Conservation (phyloP, 2,329 filamentous ascomycete genomes). For the Aspergillus neotritici region DNA sequence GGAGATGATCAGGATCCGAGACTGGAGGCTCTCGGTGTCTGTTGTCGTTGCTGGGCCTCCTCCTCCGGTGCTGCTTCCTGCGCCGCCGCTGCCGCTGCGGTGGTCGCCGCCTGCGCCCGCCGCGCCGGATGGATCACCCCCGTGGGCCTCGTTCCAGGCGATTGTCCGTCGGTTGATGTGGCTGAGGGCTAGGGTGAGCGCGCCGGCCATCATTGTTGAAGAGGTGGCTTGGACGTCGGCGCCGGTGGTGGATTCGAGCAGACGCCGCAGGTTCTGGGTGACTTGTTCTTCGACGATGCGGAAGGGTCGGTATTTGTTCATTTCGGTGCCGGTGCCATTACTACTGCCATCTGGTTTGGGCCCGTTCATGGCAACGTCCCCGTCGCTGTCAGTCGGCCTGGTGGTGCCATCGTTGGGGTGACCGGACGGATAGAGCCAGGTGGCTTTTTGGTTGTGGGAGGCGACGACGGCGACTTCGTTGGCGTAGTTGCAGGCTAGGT, state of each 20-base stretch:
- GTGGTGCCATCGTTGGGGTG: conserved; percentile 9
- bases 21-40: conserved; percentile 52
- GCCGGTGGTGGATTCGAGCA: conserved; percentile 64
- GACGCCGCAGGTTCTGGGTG: conserved; percentile 63
- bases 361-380: conserved; percentile 56
- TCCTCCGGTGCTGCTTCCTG: conserved; percentile 25
- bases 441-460: conserved; percentile 76
- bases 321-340: conserved; percentile 37
- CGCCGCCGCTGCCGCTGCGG: conserved; percentile 25
- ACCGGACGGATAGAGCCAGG: conserved; percentile 75
- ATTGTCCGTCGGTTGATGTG: conserved; percentile 82
- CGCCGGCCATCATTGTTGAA: conserved; percentile 84
- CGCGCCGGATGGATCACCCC: conserved; percentile 37
- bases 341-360: conserved; percentile 23
- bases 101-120: conserved; percentile 31
- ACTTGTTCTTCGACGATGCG: conserved; percentile 78
- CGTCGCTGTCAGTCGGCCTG: conserved; percentile 38
- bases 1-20: conserved; percentile 82
- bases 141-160: conserved; percentile 55
- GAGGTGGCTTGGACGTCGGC: conserved; percentile 56
- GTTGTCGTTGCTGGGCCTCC: conserved; percentile 19
- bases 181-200: conserved; percentile 79
- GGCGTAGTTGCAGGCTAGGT: conserved; percentile 86
- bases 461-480: conserved; percentile 92
- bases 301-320: conserved; percentile 93